Evolutionary conservation across 345 rosid species (phyloP), one percentile per base, ranked within the genome.

Genomic region (Ceriops tagal): DNA sequence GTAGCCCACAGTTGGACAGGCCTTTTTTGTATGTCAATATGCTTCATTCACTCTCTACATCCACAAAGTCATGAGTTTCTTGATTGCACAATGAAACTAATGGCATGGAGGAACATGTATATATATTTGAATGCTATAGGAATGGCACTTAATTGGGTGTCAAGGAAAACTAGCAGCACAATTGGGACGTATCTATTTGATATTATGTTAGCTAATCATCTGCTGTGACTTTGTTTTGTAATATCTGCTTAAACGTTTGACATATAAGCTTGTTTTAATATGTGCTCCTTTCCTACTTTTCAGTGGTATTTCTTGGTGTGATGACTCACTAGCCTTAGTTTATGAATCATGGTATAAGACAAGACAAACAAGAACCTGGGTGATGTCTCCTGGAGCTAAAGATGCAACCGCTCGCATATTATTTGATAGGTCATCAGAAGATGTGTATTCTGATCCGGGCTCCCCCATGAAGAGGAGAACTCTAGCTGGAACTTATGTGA

Each of bases 401-500:
- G 91, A 87, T 78, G 84, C 78, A 68, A 77, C 75, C 78, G 93
- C 96, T 55, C 87, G 86, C 58, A 81, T 92, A 73, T 79, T 95
- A 73, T 95, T 95, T 82, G 98, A 95, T 78, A 84, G 99, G 75
- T 95, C 99, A 76, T 95, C 92, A 1, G 99, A 95, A 77, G 98
- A 95, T 82, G 98, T 85, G 64, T 95, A 95, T 79, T 90, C 99
- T n/a, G 99, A 95, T 77, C 99, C 99, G 77, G 98, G 99, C 52
- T 92, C 98, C 61, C 91, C 99, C 53, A 87, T 95, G 97, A 74
- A 84, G 77, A 88, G 97, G 71, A 95, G 97, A 84, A 90, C 97
- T 8, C 66, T 74, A 52, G 58, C 83, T 64, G 98, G 93, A 28
- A 88, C 84, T 19, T 92, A 92, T 61, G 92, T 95, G 71, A 89